phyloP scores from a whole-genome alignment of 768 basidiomycete genomes.

The Pleurotus eryngii region DNA sequence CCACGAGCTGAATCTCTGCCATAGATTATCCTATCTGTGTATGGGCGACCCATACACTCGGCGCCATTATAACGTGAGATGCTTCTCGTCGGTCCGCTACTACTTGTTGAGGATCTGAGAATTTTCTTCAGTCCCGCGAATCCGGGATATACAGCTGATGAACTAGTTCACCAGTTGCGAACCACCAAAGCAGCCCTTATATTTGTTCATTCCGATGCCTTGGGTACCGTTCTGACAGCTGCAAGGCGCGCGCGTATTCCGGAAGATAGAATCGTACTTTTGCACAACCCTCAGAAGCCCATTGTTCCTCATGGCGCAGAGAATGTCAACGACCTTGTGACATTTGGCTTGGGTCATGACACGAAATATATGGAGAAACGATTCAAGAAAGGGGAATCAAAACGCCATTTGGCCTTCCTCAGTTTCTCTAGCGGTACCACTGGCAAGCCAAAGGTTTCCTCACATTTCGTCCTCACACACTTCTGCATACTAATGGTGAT shows the following conservation, averaged over 20 bases:
- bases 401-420: slow-evolving; percentile 60
- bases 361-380: slow-evolving; percentile 41
- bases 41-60: slow-evolving; percentile 60
- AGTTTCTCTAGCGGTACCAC: slow-evolving; percentile 78
- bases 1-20: neutral
- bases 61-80: slow-evolving; percentile 55
- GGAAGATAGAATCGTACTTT: slow-evolving; percentile 38
- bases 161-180: slow-evolving; percentile 55
- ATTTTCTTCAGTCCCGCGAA: slow-evolving; percentile 51
- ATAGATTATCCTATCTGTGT: slow-evolving; percentile 53
- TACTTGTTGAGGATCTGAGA: too few species aligned
- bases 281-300: slow-evolving; percentile 20
- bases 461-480: neutral
- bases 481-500: neutral
- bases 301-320: slow-evolving; percentile 7
- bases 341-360: slow-evolving; percentile 31
- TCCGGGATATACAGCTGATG: slow-evolving; percentile 54
- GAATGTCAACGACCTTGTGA: slow-evolving; percentile 47
- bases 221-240: slow-evolving; percentile 43
- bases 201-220: slow-evolving; percentile 42
- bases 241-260: slow-evolving; percentile 37
- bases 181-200: slow-evolving; percentile 45
- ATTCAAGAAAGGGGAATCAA: slow-evolving; percentile 56
- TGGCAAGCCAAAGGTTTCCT: slow-evolving; percentile 34
- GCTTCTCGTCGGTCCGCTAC: neutral